Percentiles rank a stretch among this genome's conserved stretches.
These are phyloP conservation scores for Medicago ruthenica DNA, from an alignment of 306 rosid species.

Conservation along the genomic window DNA sequence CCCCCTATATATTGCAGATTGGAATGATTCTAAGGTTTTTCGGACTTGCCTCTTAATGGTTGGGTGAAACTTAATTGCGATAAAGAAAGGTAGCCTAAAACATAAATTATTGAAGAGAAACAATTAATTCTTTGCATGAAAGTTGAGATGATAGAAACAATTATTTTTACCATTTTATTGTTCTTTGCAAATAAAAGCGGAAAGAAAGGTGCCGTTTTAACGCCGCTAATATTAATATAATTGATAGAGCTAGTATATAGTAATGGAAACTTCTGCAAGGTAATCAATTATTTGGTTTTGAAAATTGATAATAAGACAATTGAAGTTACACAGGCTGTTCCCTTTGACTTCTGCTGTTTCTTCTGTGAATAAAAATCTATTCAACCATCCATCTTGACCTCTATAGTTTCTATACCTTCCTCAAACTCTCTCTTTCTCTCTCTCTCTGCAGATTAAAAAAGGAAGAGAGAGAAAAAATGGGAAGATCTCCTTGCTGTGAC, in stretches of 20 bases:
- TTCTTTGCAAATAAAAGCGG: no score
- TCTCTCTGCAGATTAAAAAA: not conserved
- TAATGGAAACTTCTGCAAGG: constrained; percentile 53
- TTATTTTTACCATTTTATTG: no score
- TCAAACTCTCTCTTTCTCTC: not conserved
- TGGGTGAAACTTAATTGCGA: no score
- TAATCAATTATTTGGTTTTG: constrained; percentile 36
- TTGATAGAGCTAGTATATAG: constrained; percentile 5
- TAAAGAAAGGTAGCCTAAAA: no score
- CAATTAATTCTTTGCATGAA: no score
- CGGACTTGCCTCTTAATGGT: no score
- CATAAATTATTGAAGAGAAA: no score
- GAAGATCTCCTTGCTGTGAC: constrained; percentile 97
- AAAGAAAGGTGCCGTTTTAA: no score
- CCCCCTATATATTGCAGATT: no score
- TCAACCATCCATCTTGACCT: constrained; percentile 33
- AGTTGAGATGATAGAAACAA: no score
- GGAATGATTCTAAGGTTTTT: no score
- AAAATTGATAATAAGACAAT: constrained; percentile 40
- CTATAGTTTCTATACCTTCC: constrained; percentile 5
- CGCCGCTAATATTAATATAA: no score
- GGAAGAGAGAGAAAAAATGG: constrained; percentile 55
- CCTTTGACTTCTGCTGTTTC: constrained; percentile 70
- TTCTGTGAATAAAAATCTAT: constrained; percentile 44
- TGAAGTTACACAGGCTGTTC: constrained; percentile 53